A percentile compares a stretch with the other conserved stretches of the same genome.
Conservation (phyloP, 768 basidiomycete genomes). For the Hericium rajendrae region DNA sequence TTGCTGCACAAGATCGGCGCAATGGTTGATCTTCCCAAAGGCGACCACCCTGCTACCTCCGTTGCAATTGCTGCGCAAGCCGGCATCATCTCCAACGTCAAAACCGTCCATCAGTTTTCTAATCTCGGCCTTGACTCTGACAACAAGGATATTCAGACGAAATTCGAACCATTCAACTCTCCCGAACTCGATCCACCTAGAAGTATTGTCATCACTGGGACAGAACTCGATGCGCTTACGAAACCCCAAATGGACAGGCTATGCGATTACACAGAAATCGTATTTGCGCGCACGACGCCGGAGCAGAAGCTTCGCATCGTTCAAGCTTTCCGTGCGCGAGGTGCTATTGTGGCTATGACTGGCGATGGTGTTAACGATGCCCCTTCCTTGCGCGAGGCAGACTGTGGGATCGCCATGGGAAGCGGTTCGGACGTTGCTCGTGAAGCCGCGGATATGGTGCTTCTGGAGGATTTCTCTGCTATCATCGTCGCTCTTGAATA, state of each 20-base stretch:
- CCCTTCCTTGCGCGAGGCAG: constrained; percentile 47
- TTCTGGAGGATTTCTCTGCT: constrained; percentile 57
- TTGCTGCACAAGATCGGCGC: background rate
- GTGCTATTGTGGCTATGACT: constrained; percentile 27
- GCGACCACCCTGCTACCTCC: constrained; percentile 51
- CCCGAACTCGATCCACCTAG: background rate
- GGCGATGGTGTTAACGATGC: constrained; percentile 61
- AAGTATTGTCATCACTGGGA: constrained; percentile 34
- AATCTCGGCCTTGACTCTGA: constrained; percentile 29
- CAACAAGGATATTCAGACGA: constrained; percentile 15
- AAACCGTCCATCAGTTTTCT: constrained; percentile 25
- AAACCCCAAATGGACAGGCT: constrained; percentile 15
- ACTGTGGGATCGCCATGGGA: constrained; percentile 56
- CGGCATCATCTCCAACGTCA: constrained; percentile 39
- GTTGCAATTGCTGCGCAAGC: constrained; percentile 54
- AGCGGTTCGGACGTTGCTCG: constrained; percentile 40
- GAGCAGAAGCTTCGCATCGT: constrained; percentile 62
- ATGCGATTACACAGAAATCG: constrained; percentile 36
- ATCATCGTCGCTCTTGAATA: constrained; percentile 57
- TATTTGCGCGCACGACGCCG: constrained; percentile 55
- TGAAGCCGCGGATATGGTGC: constrained; percentile 54
- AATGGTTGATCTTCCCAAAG: constrained; percentile 11
- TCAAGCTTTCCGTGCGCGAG: constrained; percentile 41
- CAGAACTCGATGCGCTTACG: constrained; percentile 17
- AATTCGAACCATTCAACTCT: constrained; percentile 6